Evolutionary conservation across 768 basidiomycete genomes (phyloP), one percentile per base, ranked within the genome.

Genomic region (Phlegmacium glaucopus): DNA sequence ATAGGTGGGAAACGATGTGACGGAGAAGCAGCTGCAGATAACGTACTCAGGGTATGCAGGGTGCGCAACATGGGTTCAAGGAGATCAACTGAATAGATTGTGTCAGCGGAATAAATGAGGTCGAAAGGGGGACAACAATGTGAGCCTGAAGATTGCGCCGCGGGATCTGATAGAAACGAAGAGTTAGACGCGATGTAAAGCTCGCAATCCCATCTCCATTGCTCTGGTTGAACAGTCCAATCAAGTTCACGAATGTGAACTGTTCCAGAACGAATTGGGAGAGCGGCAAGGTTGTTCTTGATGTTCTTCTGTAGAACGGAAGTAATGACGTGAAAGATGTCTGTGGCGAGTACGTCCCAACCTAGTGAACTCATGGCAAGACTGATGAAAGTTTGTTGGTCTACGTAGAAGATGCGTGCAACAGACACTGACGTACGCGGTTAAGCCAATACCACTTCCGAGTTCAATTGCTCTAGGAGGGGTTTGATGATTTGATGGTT

Each of bases 81-180:
- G 39, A 94, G 82, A 4, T 75, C 67, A 2, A 72, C 57, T 22
- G 72, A 61, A 63, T 93, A 94, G 32, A 94, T 68, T 0, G 93
- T 94, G 65, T 95, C 93, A 44, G 92, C 84, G 9, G 90, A 81
- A 44, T 87, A 63, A 53, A 96, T 83, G 55, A 92, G 72, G 64
- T 90, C 83, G 69, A 85, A 87, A 1, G 82, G 83, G 7, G 83
- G 78, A 13, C 55, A 54, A 13, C 55, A 54, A 11, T 80, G 69
- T 36, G 62, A 52, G 30, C 40, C 37, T 16, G 45, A 27, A 18
- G 44, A 36, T 40, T 55, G 49, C 42, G 27, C 45, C 17, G 57
- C 51, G n/a, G 55, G 51, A 48, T 22, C 22, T 22, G 57, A 52
- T 34, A 54, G 26, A 37, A 51, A 44, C 12, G 52, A 42, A 44